Conservation (phyloP, 176 grass and related monocot species). For the Oryza coarctata region DNA sequence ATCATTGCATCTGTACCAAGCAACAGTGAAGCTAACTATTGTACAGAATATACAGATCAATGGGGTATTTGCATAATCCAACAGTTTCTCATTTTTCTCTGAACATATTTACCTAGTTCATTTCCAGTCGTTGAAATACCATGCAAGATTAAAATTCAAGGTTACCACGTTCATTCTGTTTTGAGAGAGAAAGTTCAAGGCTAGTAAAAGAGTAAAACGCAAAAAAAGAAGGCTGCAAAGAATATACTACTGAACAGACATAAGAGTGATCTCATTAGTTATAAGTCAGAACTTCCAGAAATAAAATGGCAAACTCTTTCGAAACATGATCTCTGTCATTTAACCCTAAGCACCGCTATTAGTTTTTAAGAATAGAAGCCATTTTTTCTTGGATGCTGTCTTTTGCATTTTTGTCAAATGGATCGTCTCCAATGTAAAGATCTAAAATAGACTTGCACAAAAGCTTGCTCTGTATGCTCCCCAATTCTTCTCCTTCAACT, state of each 20-base stretch:
- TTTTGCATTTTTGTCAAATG: constrained; percentile 78
- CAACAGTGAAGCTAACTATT: not conserved
- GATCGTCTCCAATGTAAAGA: constrained; percentile 89
- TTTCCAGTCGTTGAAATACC: not conserved
- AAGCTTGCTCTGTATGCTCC: constrained; percentile 79
- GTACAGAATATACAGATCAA: not conserved
- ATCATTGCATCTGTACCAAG: not conserved
- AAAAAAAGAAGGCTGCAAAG: not conserved
- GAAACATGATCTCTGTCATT: not conserved
- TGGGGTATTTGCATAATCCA: not conserved
- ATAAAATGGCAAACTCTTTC: not conserved
- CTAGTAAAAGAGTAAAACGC: not conserved
- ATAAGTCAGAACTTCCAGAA: not conserved
- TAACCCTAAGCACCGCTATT: not conserved
- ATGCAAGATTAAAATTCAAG: not conserved
- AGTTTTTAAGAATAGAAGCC: constrained; percentile 47
- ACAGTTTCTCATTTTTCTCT: not conserved
- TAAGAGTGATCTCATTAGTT: not conserved
- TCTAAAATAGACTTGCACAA: constrained; percentile 82
- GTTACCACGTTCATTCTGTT: not conserved
- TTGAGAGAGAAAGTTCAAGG: not conserved
- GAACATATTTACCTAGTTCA: not conserved
- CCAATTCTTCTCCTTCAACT: constrained; percentile 74
- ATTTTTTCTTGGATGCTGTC: constrained; percentile 62
- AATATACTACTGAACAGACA: not conserved